A percentile compares a stretch with the other conserved stretches of the same genome.
Evolutionary conservation across 805 yeast species (phyloP).

Genomic region (Candida argentea): DNA sequence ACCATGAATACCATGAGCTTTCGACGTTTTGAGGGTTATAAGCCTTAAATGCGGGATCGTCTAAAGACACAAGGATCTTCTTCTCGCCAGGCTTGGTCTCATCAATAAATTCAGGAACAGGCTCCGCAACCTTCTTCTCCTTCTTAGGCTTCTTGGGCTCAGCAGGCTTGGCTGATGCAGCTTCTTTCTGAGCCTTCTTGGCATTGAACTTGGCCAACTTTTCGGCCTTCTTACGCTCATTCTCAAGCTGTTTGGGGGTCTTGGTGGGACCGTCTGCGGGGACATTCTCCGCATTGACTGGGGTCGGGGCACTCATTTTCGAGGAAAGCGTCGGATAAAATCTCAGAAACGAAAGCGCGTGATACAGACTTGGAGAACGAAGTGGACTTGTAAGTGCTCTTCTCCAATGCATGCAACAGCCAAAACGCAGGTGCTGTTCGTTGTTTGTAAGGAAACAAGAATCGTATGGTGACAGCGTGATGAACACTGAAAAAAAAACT

Average conservation of each 20-base stretch:
- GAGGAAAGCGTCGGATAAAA: conserved; percentile 2
- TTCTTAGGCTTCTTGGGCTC: conserved; percentile 52
- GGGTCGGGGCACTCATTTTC: conserved; percentile 6
- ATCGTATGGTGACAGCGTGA: no score
- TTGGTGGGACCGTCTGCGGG: no score
- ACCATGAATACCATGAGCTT: conserved; percentile 97
- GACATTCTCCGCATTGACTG: conserved; percentile 37
- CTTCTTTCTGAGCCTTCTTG: conserved; percentile 56
- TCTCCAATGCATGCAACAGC: neutral
- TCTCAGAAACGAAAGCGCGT: conserved; percentile 3
- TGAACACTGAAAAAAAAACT: no score
- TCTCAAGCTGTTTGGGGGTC: conserved; percentile 74
- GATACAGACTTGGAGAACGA: conserved; percentile 1
- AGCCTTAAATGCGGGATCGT: conserved; percentile 89
- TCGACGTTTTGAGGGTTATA: conserved; percentile 90
- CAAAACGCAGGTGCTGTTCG: no score
- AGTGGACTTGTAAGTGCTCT: no score
- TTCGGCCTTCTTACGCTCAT: conserved; percentile 82
- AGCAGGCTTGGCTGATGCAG: conserved; percentile 31
- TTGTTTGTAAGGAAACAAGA: no score
- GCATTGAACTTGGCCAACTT: conserved; percentile 82
- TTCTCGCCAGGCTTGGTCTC: conserved; percentile 82
- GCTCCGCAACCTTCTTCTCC: conserved; percentile 58
- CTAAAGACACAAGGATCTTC: conserved; percentile 76
- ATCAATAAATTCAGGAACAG: conserved; percentile 80